Conservation (phyloP, 2,329 filamentous ascomycete species). For the Aspergillus aculeatus region DNA sequence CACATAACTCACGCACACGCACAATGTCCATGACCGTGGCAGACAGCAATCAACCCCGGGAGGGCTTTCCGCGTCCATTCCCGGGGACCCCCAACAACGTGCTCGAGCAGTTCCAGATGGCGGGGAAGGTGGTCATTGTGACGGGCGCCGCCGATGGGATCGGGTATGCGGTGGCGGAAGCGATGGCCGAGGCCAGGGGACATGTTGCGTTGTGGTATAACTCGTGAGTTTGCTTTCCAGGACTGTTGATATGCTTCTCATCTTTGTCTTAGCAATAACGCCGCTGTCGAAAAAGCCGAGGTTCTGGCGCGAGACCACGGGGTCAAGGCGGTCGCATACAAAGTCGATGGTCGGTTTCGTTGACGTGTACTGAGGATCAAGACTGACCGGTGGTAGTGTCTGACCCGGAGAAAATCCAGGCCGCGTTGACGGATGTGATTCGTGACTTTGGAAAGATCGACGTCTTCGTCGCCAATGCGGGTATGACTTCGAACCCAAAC, state of each 20-base stretch:
- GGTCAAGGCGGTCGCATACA: conserved; percentile 44
- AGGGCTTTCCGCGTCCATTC: conserved; percentile 40
- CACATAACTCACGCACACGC: background rate
- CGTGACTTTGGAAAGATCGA: conserved; percentile 46
- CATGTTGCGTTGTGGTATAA: conserved; percentile 46
- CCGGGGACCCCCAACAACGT: conserved; percentile 45
- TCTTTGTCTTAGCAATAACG: conserved; percentile 27
- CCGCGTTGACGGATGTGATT: conserved; percentile 35
- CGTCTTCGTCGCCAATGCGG: conserved; percentile 47
- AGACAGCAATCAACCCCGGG: conserved; percentile 30
- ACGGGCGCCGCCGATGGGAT: conserved; percentile 50
- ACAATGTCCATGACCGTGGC: conserved; percentile 43
- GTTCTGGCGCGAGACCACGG: conserved; percentile 34
- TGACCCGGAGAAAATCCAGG: conserved; percentile 37
- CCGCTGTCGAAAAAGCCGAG: conserved; percentile 39
- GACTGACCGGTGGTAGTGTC: conserved; percentile 36
- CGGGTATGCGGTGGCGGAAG: conserved; percentile 46
- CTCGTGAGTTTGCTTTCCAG: conserved; percentile 22
- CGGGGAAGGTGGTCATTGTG: conserved; percentile 42
- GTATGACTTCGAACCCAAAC: conserved; percentile 15
- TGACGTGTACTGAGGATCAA: no score
- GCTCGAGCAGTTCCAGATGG: conserved; percentile 46
- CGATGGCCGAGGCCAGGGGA: conserved; percentile 48
- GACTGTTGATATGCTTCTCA: background rate
- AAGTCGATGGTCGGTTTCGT: conserved; percentile 38